phyloP scores from a whole-genome alignment of 352 stramenopile genomes.

The Globisporangium irregulare region DNA sequence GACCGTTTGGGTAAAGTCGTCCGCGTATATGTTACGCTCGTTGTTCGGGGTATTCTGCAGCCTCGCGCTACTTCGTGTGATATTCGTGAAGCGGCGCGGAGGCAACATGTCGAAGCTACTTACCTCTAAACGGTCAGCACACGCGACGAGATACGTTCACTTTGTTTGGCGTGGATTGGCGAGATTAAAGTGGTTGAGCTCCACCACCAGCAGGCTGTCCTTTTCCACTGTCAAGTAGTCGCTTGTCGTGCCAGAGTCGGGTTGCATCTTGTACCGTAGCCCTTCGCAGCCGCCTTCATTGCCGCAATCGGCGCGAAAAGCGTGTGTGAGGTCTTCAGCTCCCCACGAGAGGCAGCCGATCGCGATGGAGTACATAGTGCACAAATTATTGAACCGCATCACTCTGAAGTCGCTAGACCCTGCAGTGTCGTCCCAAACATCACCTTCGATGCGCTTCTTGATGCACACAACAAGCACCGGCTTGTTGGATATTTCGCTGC shows the following conservation, averaged over 20 bases:
- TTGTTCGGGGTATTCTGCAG: too few relatives aligned
- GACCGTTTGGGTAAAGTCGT: too few relatives aligned
- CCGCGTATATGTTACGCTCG: too few relatives aligned
- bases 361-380: slow-evolving; percentile 9
- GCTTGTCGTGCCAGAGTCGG: slow-evolving; percentile 8
- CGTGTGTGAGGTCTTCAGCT: slow-evolving; percentile 1
- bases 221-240: background rate
- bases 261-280: slow-evolving; percentile 6
- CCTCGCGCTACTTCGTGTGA: too few relatives aligned
- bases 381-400: slow-evolving; percentile 4
- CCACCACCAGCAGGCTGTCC: background rate
- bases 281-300: background rate
- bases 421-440: background rate
- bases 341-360: slow-evolving; percentile 9
- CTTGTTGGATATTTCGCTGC: slow-evolving; percentile 7
- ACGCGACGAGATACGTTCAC: too few relatives aligned
- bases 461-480: slow-evolving; percentile 17
- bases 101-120: too few relatives aligned
- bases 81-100: too few relatives aligned
- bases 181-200: background rate
- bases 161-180: too few relatives aligned
- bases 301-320: background rate
- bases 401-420: too few relatives aligned
- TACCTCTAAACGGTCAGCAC: too few relatives aligned
- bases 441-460: slow-evolving; percentile 2